These are phyloP conservation scores for Kurtzmaniella quercitrusa DNA, from an alignment of 1,139 yeast genomes.

Conservation along the genomic window DNA sequence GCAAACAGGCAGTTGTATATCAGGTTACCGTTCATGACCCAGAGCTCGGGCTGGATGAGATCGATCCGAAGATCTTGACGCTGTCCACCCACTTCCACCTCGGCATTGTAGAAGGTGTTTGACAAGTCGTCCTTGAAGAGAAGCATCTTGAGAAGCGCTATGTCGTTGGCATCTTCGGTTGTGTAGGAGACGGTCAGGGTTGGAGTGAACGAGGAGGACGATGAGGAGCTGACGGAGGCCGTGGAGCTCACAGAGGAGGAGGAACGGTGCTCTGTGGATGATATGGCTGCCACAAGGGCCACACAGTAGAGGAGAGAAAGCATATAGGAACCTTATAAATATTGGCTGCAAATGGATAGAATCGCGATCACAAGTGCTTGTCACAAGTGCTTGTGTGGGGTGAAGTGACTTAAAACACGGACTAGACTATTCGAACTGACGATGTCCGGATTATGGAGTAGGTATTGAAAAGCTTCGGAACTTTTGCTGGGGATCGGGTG, in stretches of 20 bases:
- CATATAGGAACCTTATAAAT: too few species aligned
- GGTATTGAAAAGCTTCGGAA: too few species aligned
- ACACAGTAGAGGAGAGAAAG: neutral
- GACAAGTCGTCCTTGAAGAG: conserved; percentile 13
- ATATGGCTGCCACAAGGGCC: neutral
- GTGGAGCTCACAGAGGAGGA: neutral
- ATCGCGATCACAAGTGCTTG: too few species aligned
- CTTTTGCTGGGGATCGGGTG: too few species aligned
- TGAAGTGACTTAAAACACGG: too few species aligned
- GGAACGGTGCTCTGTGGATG: neutral
- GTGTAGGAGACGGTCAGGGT: conserved; percentile 9
- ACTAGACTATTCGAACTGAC: too few species aligned
- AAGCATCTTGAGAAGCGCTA: conserved; percentile 15
- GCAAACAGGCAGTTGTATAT: conserved; percentile 22
- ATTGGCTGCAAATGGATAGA: too few species aligned
- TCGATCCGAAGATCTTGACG: conserved; percentile 25
- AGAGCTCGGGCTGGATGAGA: conserved; percentile 30
- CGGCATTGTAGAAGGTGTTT: conserved; percentile 4
- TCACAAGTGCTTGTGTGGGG: too few species aligned
- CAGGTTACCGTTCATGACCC: conserved; percentile 28
- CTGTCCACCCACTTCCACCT: conserved; percentile 9
- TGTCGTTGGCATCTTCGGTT: conserved; percentile 16
- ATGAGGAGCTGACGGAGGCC: neutral
- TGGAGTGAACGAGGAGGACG: conserved; percentile 9
- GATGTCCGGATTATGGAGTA: too few species aligned